Percentiles rank a stretch among this genome's conserved stretches.
These are phyloP conservation scores for Diaporthe amygdali DNA, from an alignment of 2,329 filamentous ascomycete genomes.

Conservation along the genomic window DNA sequence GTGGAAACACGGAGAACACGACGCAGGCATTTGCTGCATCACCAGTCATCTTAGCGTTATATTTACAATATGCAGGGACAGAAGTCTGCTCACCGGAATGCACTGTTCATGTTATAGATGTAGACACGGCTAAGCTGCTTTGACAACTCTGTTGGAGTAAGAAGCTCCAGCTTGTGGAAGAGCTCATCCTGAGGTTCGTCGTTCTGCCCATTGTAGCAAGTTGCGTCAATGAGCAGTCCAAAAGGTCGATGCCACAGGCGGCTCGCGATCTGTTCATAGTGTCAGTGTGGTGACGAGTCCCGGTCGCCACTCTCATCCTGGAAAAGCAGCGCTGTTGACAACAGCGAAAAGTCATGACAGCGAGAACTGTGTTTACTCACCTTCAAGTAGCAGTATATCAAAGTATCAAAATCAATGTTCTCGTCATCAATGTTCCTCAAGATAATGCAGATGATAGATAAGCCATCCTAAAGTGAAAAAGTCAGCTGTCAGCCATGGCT, in stretches of 20 bases:
- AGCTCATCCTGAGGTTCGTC: conserved; percentile 67
- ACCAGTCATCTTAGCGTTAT: background rate
- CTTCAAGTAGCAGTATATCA: conserved; percentile 73
- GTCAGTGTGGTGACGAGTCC: background rate
- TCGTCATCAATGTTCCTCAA: conserved; percentile 71
- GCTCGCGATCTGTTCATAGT: conserved; percentile 62
- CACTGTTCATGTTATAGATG: conserved; percentile 76
- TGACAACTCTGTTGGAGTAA: conserved; percentile 66
- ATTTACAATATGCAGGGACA: background rate
- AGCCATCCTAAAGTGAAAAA: conserved; percentile 55
- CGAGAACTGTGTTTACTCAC: conserved; percentile 38
- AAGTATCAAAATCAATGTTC: conserved; percentile 67
- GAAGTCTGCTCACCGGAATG: conserved; percentile 56
- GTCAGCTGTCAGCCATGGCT: conserved; percentile 10
- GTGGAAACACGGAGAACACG: conserved; percentile 66
- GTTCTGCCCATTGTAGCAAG: conserved; percentile 71
- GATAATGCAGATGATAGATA: conserved; percentile 73
- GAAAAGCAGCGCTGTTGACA: background rate
- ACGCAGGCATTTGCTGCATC: conserved; percentile 64
- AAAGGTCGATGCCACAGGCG: conserved; percentile 74
- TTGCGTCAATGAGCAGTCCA: conserved; percentile 71
- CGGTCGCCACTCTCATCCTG: background rate
- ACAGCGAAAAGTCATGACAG: background rate
- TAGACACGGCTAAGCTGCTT: conserved; percentile 66
- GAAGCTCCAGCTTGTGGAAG: conserved; percentile 66